Percentiles rank a stretch among this genome's conserved stretches.
phyloP scores from a whole-genome alignment of 2,329 filamentous ascomycete species.

The Colletotrichum sp. region DNA sequence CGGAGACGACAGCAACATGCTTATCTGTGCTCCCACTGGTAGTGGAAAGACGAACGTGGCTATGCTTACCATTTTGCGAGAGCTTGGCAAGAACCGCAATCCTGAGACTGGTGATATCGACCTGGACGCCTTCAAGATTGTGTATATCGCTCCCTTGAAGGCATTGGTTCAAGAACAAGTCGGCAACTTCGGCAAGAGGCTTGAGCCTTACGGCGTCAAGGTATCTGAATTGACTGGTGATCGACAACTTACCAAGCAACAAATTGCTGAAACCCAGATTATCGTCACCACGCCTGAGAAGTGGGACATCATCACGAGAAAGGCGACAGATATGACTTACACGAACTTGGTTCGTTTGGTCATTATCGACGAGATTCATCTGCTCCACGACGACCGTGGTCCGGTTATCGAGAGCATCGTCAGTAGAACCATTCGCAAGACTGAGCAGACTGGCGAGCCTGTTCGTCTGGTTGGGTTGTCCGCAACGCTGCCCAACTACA shows the following conservation, averaged over 20 bases:
- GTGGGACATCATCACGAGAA: slow-evolving; percentile 98
- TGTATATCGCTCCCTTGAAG: slow-evolving; percentile 96
- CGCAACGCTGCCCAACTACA: slow-evolving; percentile 94
- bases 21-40: slow-evolving; percentile 95
- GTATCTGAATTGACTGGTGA: slow-evolving; percentile 98
- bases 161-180: slow-evolving; percentile 97
- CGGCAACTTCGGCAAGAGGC: slow-evolving; percentile 91
- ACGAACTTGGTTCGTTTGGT: slow-evolving; percentile 95
- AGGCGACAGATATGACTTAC: slow-evolving; percentile 95
- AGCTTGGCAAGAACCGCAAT: slow-evolving; percentile 95
- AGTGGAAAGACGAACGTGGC: slow-evolving; percentile 99
- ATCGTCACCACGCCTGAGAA: slow-evolving; percentile 99
- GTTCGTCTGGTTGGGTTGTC: slow-evolving; percentile 92
- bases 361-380: slow-evolving; percentile 97
- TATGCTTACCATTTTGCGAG: slow-evolving; percentile 94
- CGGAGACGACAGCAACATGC: slow-evolving; percentile 93
- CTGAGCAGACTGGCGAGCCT: slow-evolving; percentile 91
- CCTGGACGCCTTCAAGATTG: slow-evolving; percentile 96
- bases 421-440: slow-evolving; percentile 88
- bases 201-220: slow-evolving; percentile 88
- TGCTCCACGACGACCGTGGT: slow-evolving; percentile 96
- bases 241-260: slow-evolving; percentile 96
- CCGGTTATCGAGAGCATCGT: slow-evolving; percentile 98
- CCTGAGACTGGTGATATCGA: slow-evolving; percentile 91
- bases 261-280: slow-evolving; percentile 96